A percentile compares a stretch with the other conserved stretches of the same genome.
Evolutionary conservation across 2,329 filamentous ascomycete genomes (phyloP).

Genomic region (Mycosphaerella sp.): DNA sequence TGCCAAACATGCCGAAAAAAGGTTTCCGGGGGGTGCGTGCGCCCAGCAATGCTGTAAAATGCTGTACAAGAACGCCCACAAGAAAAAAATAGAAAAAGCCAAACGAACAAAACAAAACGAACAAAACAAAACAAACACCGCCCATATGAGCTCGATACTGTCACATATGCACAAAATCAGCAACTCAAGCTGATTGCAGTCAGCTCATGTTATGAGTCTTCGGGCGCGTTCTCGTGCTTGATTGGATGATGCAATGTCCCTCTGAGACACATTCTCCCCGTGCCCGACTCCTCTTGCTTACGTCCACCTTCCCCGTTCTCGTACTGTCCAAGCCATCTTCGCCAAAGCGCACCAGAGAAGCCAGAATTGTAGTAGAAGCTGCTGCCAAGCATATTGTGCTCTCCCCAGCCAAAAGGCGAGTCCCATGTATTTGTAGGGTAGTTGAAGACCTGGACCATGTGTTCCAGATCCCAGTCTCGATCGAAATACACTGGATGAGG

Average conservation of each 20-base stretch:
- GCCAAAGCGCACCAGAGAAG: conserved; percentile 45
- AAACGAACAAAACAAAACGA: not conserved
- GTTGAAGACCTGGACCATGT: conserved; percentile 46
- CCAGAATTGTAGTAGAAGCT: conserved; percentile 48
- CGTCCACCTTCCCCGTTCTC: conserved; percentile 40
- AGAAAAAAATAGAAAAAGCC: not conserved
- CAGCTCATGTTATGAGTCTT: conserved; percentile 7
- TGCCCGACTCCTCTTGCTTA: conserved; percentile 34
- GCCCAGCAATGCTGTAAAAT: not conserved
- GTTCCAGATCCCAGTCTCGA: conserved; percentile 56
- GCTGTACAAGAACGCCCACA: conserved; percentile 7
- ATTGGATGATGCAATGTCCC: conserved; percentile 45
- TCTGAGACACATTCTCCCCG: conserved; percentile 44
- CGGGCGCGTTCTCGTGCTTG: conserved; percentile 41
- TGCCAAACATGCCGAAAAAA: conserved; percentile 2
- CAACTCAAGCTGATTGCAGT: not conserved
- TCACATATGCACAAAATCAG: conserved; percentile 7
- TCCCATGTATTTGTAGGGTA: conserved; percentile 42
- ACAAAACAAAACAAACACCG: not conserved
- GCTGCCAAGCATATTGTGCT: conserved; percentile 47
- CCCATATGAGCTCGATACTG: conserved; percentile 9
- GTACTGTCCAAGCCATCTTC: conserved; percentile 45
- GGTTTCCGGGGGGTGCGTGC: not conserved
- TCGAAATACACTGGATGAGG: conserved; percentile 78
- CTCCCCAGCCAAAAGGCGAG: conserved; percentile 47